Evolutionary conservation across 2,329 filamentous ascomycete species (phyloP).

Genomic region (Colletotrichum noveboracense): DNA sequence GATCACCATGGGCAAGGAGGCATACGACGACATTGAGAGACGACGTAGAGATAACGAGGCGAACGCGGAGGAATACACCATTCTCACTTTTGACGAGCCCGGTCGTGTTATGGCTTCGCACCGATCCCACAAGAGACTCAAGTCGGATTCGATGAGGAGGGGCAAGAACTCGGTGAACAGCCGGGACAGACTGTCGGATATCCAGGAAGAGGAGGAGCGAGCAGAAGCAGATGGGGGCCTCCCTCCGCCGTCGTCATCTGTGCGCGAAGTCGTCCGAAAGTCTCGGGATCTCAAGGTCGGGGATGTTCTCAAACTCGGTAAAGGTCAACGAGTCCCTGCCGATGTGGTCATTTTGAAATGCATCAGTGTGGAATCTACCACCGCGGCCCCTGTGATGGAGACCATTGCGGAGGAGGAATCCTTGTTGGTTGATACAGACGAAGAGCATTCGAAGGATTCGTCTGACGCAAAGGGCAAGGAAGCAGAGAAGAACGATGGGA

Average conservation of each 20-base stretch:
- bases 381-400: constrained; percentile 29
- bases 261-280: constrained; percentile 76
- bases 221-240: constrained; percentile 46
- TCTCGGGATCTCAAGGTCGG: constrained; percentile 91
- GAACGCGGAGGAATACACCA: constrained; percentile 87
- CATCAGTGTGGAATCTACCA: constrained; percentile 60
- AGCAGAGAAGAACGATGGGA: constrained; percentile 28
- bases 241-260: constrained; percentile 50
- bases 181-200: constrained; percentile 62
- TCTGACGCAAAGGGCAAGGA: constrained; percentile 37
- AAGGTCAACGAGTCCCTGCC: constrained; percentile 91
- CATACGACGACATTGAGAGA: constrained; percentile 88
- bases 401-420: constrained; percentile 36
- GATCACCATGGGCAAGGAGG: constrained; percentile 95
- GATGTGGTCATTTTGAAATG: constrained; percentile 95
- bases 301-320: constrained; percentile 90
- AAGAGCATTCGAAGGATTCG: constrained; percentile 28
- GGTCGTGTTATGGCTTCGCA: constrained; percentile 34
- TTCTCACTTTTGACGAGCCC: constrained; percentile 73
- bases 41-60: constrained; percentile 89
- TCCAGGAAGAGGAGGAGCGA: constrained; percentile 71
- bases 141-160: constrained; percentile 46
- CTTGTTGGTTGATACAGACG: constrained; percentile 45
- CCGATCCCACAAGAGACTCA: constrained; percentile 48
- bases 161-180: constrained; percentile 39